Evolutionary conservation across 1,139 yeast species (phyloP), one percentile per base, ranked within the genome.

Genomic region (Kazachstania sp.): DNA sequence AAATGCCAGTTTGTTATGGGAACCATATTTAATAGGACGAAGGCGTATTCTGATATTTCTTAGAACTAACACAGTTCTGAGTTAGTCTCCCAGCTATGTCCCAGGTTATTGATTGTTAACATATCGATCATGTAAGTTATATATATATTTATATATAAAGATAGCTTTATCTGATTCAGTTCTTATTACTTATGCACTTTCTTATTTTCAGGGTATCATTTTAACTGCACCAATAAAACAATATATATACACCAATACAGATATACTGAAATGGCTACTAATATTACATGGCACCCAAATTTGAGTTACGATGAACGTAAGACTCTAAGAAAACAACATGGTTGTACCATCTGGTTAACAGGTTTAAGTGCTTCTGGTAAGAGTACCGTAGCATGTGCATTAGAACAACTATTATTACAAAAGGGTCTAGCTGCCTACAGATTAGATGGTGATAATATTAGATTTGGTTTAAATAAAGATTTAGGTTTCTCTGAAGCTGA

Each of bases 291-390:
- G 97, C 97, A 90, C 70, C 80, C 79, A 54, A 92, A 94, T 63
- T 74, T 90, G 58, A 82, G 94, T 31, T 88, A 84, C 67, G 79
- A 74, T 20, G 96, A 90, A 70, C 83, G 97, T 61, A 68, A 77
- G 43, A 69, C 65, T 28, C 71, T 86, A 50, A 79, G 87, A 55
- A 81, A 82, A 52, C 97, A 90, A 71, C 76, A 76, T 52, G 97
- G 97, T 45, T 83, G 86, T 51, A 90, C 97, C 23, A 74, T 90
- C 39, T 90, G 97, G 97, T 75, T 90, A 59, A 90, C 97, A 11
- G 97, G 97, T 2, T 75, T 90, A 55, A 85, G 95, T 51, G 97
- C 97, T 7, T 83, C 95, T 47, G 97, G 97, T 51, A 90, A 90
- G 68, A 82, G 92, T 60, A 90, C 97, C 47, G 85, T 90, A 63